These are phyloP conservation scores for Pseudonitzschia multistriata DNA, from an alignment of 108 stramenopile species.

Conservation along the genomic window DNA sequence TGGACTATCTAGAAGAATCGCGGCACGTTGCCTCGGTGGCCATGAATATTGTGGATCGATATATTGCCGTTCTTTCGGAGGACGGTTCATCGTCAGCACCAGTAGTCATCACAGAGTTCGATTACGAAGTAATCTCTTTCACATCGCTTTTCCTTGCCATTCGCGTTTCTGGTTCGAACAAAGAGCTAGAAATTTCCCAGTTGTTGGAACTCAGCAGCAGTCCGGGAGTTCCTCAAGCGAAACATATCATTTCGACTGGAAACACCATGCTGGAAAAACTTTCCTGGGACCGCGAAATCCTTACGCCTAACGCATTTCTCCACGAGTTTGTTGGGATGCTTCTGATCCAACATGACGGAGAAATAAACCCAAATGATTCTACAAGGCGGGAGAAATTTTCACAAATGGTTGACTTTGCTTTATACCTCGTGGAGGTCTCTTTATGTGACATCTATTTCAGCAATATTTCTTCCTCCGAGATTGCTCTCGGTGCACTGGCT, in stretches of 20 bases:
- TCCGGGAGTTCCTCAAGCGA: slow-evolving; percentile 12
- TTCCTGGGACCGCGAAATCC: slow-evolving; percentile 23
- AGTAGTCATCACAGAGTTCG: slow-evolving; percentile 6
- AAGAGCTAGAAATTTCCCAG: slow-evolving; percentile 33
- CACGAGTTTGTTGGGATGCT: slow-evolving; percentile 10
- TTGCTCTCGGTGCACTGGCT: slow-evolving; percentile 36
- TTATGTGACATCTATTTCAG: slow-evolving; percentile 38
- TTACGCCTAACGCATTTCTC: slow-evolving; percentile 39
- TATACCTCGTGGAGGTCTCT: slow-evolving; percentile 38
- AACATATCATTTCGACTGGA: slow-evolving; percentile 35
- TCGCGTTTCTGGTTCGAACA: slow-evolving; percentile 26
- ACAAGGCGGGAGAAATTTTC: background rate
- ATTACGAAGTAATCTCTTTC: slow-evolving; percentile 39
- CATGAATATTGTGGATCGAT: slow-evolving; percentile 55
- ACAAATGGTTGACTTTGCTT: slow-evolving; percentile 28
- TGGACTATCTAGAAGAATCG: slow-evolving; percentile 40
- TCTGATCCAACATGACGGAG: background rate
- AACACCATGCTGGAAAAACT: slow-evolving; percentile 28
- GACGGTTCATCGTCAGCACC: slow-evolving; percentile 3
- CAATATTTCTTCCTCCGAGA: slow-evolving; percentile 18
- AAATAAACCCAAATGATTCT: slow-evolving; percentile 4
- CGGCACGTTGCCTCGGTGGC: slow-evolving; percentile 40
- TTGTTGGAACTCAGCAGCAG: slow-evolving; percentile 31
- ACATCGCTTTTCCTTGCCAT: slow-evolving; percentile 45
- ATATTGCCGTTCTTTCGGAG: background rate